These are phyloP conservation scores for Pilatotrama ljubarskyi DNA, from an alignment of 768 basidiomycete species.

Conservation along the genomic window DNA sequence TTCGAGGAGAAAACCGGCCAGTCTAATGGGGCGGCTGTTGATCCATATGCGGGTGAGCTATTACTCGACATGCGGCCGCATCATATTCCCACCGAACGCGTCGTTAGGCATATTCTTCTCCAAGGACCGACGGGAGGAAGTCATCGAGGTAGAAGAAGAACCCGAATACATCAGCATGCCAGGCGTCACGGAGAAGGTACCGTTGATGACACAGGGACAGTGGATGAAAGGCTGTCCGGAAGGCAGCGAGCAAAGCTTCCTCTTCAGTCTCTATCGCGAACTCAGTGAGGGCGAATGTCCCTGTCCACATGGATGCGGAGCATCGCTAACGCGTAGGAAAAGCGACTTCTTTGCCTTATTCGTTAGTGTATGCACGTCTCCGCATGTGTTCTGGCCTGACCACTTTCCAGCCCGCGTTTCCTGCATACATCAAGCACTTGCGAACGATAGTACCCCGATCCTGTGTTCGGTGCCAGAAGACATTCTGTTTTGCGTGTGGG, in stretches of 20 bases:
- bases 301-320: constrained; percentile 79
- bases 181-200: constrained; percentile 46
- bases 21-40: constrained; percentile 54
- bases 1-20: constrained; percentile 50
- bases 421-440: constrained; percentile 66
- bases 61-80: neutral
- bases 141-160: constrained; percentile 88
- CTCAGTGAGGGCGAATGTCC: constrained; percentile 60
- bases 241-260: constrained; percentile 84
- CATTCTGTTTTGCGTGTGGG: constrained; percentile 50
- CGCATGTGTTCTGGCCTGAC: constrained; percentile 5
- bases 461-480: constrained; percentile 44
- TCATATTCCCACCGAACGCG: constrained; percentile 4
- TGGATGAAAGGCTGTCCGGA: constrained; percentile 99
- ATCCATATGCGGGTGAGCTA: constrained; percentile 80
- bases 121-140: constrained; percentile 88
- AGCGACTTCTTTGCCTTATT: constrained; percentile 82
- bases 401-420: constrained; percentile 63
- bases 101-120: constrained; percentile 86
- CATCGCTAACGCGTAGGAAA: constrained; percentile 58
- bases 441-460: constrained; percentile 53
- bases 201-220: constrained; percentile 82
- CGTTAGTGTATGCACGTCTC: constrained; percentile 47
- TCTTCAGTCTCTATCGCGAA: constrained; percentile 82
- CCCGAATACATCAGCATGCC: constrained; percentile 51